These are phyloP conservation scores for Cryptomeria japonica DNA, from an alignment of 75 land plant genomes.

Conservation along the genomic window DNA sequence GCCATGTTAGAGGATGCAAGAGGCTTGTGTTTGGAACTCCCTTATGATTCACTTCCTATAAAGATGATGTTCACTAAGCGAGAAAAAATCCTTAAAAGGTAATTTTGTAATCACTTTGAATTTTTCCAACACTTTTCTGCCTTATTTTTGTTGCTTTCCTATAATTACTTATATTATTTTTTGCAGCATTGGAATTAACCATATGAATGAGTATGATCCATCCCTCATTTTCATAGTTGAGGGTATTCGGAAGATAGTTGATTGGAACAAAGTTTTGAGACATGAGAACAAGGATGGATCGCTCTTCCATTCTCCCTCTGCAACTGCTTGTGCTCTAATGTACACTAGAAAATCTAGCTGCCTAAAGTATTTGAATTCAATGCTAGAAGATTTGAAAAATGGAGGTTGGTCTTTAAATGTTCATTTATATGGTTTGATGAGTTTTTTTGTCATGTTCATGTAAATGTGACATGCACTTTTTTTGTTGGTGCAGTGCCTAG, in stretches of 20 bases:
- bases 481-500: slow-evolving; percentile 50
- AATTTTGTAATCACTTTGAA: background rate
- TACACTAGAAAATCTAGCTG: too few relatives aligned
- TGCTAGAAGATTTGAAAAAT: slow-evolving; percentile 30
- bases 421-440: background rate
- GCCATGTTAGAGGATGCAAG: slow-evolving; percentile 43
- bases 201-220: background rate
- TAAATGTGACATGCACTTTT: background rate
- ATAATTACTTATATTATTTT: too few relatives aligned
- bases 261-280: too few relatives aligned
- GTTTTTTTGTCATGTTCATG: background rate
- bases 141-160: background rate
- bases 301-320: slow-evolving; percentile 62
- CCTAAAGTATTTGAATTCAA: background rate
- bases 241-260: slow-evolving; percentile 24
- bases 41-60: background rate
- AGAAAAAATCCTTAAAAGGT: slow-evolving; percentile 42
- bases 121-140: too few relatives aligned
- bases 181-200: too few relatives aligned
- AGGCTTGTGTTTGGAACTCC: slow-evolving; percentile 29
- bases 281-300: slow-evolving; percentile 17
- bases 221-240: slow-evolving; percentile 56
- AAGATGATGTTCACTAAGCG: slow-evolving; percentile 21
- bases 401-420: slow-evolving; percentile 6
- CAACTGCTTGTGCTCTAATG: slow-evolving; percentile 47